phyloP scores from a whole-genome alignment of 1,284 basidiomycete species.

The Porogramme epimiltina region DNA sequence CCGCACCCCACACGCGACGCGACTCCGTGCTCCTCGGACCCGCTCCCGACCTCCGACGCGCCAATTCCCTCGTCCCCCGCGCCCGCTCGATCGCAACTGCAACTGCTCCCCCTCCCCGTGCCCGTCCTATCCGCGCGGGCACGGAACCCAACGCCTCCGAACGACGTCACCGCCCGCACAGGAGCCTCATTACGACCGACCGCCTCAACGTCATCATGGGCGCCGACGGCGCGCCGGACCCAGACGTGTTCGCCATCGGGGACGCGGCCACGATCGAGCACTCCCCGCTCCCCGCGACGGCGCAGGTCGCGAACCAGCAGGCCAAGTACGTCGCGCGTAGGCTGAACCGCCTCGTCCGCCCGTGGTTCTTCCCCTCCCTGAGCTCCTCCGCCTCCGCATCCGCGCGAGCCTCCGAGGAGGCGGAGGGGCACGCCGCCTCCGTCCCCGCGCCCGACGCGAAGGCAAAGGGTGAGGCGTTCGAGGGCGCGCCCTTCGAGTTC shows the following conservation, averaged over 20 bases:
- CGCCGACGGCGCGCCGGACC: constrained; percentile 58
- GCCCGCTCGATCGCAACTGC: background rate
- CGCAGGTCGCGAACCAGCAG: constrained; percentile 86
- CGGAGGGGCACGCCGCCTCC: background rate
- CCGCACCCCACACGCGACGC: background rate
- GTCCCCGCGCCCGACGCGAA: background rate
- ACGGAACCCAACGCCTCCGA: too few species aligned
- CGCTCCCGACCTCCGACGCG: background rate
- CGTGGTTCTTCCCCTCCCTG: background rate
- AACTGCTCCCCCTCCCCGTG: too few species aligned
- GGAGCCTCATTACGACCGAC: constrained; percentile 62
- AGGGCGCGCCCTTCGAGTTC: constrained; percentile 62
- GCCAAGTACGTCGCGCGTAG: constrained; percentile 73
- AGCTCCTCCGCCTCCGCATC: background rate
- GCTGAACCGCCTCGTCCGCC: constrained; percentile 57
- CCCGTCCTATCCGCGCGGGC: too few species aligned
- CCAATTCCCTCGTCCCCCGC: background rate
- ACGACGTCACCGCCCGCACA: constrained; percentile 16
- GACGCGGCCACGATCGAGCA: constrained; percentile 70
- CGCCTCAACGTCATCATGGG: constrained; percentile 60
- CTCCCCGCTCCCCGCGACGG: constrained; percentile 78
- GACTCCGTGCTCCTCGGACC: background rate
- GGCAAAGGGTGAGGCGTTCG: constrained; percentile 9
- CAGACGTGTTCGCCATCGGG: constrained; percentile 83
- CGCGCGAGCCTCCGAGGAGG: background rate